Percentiles rank a stretch among this genome's conserved stretches.
phyloP scores from a whole-genome alignment of 177 flowering plant species.

The Vitis hybrid region DNA sequence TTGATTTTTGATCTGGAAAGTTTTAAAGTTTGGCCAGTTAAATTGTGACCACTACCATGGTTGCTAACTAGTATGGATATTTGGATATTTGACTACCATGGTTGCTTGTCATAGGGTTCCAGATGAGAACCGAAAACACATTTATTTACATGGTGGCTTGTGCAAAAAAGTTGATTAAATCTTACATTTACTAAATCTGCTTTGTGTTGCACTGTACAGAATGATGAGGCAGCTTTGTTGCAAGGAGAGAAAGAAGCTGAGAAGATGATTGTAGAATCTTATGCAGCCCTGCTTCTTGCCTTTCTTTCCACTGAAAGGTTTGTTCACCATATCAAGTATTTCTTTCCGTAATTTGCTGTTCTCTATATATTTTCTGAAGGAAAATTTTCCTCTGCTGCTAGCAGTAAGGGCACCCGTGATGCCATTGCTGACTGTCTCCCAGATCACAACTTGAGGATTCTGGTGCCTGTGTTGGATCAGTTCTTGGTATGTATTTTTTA shows the following conservation, averaged over 20 bases:
- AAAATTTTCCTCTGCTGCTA: constrained; percentile 9
- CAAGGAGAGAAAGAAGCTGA: constrained; percentile 97
- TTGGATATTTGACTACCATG: too few relatives aligned
- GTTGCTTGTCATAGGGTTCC: too few relatives aligned
- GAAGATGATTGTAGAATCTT: constrained; percentile 95
- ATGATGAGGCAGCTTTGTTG: constrained; percentile 66
- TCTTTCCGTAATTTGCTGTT: neutral
- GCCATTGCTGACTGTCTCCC: constrained; percentile 77
- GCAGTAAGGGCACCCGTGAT: constrained; percentile 65
- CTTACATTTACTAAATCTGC: neutral
- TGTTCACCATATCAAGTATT: neutral
- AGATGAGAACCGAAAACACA: too few relatives aligned
- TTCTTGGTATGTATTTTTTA: constrained; percentile 69
- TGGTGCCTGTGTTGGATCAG: constrained; percentile 94
- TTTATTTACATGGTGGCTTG: too few relatives aligned
- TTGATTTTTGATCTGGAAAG: too few relatives aligned
- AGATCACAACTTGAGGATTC: constrained; percentile 55
- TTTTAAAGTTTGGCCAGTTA: too few relatives aligned
- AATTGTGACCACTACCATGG: too few relatives aligned
- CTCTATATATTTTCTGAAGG: neutral
- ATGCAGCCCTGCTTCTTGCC: constrained; percentile 91
- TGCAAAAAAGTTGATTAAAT: neutral
- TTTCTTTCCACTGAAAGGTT: constrained; percentile 97
- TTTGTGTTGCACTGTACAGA: constrained; percentile 35
- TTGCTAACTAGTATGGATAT: neutral